These are phyloP conservation scores for Fallopia convolvulus DNA, from an alignment of 148 eudicot species.

Conservation along the genomic window DNA sequence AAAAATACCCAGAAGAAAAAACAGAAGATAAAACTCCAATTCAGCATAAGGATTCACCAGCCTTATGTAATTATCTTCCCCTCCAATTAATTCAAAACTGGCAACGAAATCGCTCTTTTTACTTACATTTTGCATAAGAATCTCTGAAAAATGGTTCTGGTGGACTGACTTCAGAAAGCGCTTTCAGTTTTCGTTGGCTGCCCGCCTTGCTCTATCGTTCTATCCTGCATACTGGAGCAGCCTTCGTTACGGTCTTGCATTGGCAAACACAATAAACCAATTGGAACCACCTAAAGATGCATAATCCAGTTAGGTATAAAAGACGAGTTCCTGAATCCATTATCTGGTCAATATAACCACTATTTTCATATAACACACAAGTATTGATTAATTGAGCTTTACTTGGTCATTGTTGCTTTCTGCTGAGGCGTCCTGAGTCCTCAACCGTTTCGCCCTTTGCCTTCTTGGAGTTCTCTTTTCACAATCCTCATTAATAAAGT, in stretches of 20 bases:
- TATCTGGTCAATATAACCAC: neutral
- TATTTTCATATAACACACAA: neutral
- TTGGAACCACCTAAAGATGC: constrained; percentile 31
- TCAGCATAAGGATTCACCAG: neutral
- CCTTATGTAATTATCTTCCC: neutral
- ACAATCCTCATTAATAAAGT: constrained; percentile 51
- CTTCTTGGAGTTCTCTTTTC: constrained; percentile 17
- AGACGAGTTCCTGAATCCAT: neutral
- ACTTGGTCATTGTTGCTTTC: constrained; percentile 30
- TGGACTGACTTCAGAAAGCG: neutral
- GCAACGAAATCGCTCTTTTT: constrained; percentile 1
- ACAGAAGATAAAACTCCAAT: neutral
- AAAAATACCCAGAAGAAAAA: neutral
- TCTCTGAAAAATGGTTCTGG: neutral
- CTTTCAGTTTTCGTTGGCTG: neutral
- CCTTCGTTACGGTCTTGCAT: constrained; percentile 4
- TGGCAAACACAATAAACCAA: constrained; percentile 2
- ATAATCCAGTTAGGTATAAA: neutral
- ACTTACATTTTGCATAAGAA: constrained; percentile 4
- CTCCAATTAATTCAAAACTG: constrained; percentile 1
- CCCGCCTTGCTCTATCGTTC: neutral
- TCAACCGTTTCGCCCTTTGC: constrained; percentile 32
- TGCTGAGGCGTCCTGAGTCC: constrained; percentile 20
- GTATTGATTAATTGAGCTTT: neutral
- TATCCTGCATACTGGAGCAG: neutral